These are phyloP conservation scores for Amaranthus palmeri DNA, from an alignment of 148 eudicot genomes.

Conservation along the genomic window DNA sequence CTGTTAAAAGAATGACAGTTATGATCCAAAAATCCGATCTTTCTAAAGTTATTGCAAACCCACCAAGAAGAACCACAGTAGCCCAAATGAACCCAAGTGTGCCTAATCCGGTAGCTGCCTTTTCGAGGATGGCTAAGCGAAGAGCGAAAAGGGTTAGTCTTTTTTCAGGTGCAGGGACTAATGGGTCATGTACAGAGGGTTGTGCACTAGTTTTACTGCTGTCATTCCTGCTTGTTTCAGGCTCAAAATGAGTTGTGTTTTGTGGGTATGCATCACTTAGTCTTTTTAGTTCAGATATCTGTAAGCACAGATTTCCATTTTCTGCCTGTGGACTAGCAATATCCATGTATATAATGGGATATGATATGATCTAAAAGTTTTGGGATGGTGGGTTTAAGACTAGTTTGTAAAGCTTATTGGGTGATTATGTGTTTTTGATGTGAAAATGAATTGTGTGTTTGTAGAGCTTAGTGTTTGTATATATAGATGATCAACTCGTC, in stretches of 20 bases:
- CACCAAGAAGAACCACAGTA: constrained; percentile 90
- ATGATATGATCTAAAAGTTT: neutral
- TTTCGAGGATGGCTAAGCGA: constrained; percentile 73
- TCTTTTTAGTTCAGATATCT: constrained; percentile 33
- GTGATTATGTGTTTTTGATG: neutral
- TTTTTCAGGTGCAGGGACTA: constrained; percentile 56
- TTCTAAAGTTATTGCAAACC: constrained; percentile 74
- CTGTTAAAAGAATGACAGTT: constrained; percentile 60
- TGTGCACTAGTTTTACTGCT: constrained; percentile 25
- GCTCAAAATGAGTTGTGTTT: constrained; percentile 40
- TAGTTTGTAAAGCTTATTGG: neutral
- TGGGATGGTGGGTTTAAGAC: neutral
- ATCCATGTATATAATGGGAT: constrained; percentile 19
- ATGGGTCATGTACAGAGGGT: neutral
- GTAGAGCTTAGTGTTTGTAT: too few relatives aligned
- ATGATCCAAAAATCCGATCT: constrained; percentile 84
- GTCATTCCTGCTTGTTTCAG: constrained; percentile 31
- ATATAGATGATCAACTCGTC: too few relatives aligned
- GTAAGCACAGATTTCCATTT: constrained; percentile 34
- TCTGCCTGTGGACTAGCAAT: constrained; percentile 17
- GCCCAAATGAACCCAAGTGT: constrained; percentile 95
- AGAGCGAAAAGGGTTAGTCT: constrained; percentile 82
- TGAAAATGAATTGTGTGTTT: neutral
- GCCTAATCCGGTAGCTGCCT: constrained; percentile 74
- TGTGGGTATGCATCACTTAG: constrained; percentile 23